These are phyloP conservation scores for Suhomyces terraborum DNA, from an alignment of 1,139 yeast genomes.

Conservation along the genomic window DNA sequence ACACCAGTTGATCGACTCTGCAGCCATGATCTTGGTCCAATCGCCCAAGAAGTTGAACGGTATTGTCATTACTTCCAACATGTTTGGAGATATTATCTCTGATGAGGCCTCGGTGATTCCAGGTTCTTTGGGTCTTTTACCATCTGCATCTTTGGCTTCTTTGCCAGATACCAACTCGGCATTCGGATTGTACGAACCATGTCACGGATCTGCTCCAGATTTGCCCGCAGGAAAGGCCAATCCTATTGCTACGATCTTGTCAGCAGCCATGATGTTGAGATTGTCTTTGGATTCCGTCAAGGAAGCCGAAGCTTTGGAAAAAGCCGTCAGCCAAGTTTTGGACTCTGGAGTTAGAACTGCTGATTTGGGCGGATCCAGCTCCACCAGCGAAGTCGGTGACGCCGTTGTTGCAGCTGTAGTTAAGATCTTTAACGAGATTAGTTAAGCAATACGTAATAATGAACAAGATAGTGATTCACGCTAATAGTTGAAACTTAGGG, in stretches of 20 bases:
- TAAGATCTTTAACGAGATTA: conserved; percentile 45
- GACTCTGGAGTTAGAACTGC: conserved; percentile 88
- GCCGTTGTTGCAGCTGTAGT: conserved; percentile 78
- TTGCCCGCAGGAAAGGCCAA: conserved; percentile 83
- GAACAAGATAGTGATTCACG: neutral
- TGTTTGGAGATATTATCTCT: conserved; percentile 97
- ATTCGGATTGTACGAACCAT: conserved; percentile 95
- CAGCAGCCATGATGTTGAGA: conserved; percentile 96
- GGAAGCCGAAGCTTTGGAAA: conserved; percentile 88
- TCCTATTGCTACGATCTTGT: conserved; percentile 91
- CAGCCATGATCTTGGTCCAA: conserved; percentile 95
- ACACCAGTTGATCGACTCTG: conserved; percentile 96
- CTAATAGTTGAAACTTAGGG: too few relatives aligned
- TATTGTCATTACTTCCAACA: conserved; percentile 85
- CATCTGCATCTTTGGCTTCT: conserved; percentile 94
- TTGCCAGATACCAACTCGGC: conserved; percentile 93
- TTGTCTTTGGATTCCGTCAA: conserved; percentile 77
- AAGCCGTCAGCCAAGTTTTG: conserved; percentile 80
- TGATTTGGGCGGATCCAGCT: conserved; percentile 78
- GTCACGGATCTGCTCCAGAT: conserved; percentile 99
- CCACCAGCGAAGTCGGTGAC: conserved; percentile 90
- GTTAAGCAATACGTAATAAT: neutral
- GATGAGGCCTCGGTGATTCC: conserved; percentile 98
- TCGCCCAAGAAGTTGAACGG: conserved; percentile 90
- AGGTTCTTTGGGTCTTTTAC: conserved; percentile 92